phyloP scores from a whole-genome alignment of 1,284 basidiomycete species.

The Rhodofomes roseus region DNA sequence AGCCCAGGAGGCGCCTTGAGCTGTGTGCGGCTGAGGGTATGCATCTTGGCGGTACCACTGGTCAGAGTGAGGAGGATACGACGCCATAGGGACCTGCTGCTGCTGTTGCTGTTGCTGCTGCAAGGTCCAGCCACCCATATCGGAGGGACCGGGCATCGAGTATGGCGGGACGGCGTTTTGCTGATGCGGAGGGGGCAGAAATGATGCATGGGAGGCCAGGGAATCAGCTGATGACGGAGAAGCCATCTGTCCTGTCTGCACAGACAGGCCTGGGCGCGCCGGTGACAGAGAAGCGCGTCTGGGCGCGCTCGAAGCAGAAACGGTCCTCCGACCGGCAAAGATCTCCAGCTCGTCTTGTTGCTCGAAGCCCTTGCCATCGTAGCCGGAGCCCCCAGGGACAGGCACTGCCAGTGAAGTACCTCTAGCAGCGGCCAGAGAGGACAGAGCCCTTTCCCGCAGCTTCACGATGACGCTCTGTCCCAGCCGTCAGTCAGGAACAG shows the following conservation, averaged over 20 bases:
- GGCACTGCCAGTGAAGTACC: constrained; percentile 9
- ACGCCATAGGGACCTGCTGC: background rate
- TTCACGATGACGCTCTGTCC: constrained; percentile 23
- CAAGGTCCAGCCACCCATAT: constrained; percentile 2
- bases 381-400: constrained; percentile 19
- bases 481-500: background rate
- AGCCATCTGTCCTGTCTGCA: background rate
- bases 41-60: constrained; percentile 1
- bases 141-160: background rate
- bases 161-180: background rate
- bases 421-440: constrained; percentile 18
- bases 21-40: background rate
- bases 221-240: background rate
- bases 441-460: constrained; percentile 27
- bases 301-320: constrained; percentile 38
- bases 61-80: background rate
- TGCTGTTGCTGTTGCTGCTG: constrained; percentile 4
- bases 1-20: background rate
- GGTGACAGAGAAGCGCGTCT: constrained; percentile 18
- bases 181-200: background rate
- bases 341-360: constrained; percentile 65
- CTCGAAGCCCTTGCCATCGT: constrained; percentile 30
- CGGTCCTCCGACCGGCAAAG: constrained; percentile 43
- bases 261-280: background rate
- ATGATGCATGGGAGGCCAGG: background rate